Evolutionary conservation across 371 early-diverging fungal genomes (phyloP).

Genomic region (Actinomortierella wolfii): DNA sequence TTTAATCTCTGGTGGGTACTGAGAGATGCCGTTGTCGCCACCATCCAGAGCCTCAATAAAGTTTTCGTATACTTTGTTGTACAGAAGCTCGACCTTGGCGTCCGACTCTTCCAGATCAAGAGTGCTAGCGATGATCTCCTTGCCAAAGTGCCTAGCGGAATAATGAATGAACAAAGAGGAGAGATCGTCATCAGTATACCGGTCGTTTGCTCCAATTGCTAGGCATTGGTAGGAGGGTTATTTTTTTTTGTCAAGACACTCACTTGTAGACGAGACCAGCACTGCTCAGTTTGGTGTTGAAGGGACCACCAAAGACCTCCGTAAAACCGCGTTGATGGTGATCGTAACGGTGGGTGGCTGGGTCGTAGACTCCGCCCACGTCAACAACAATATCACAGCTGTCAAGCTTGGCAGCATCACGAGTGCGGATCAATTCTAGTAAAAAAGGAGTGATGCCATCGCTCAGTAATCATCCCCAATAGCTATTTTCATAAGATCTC

Average conservation of each 20-base stretch:
- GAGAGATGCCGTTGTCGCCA: conserved; percentile 91
- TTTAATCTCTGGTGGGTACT: conserved; percentile 78
- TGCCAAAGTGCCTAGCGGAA: conserved; percentile 78
- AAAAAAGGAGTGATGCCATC: conserved; percentile 33
- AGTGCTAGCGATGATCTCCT: conserved; percentile 71
- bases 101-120: conserved; percentile 60
- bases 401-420: conserved; percentile 81
- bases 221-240: too few relatives aligned
- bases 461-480: too few relatives aligned
- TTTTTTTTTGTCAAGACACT: conserved; percentile 1
- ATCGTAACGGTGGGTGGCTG: conserved; percentile 81
- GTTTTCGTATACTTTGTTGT: conserved; percentile 82
- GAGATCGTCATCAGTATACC: neutral
- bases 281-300: conserved; percentile 87
- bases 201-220: too few relatives aligned
- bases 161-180: neutral
- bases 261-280: conserved; percentile 92
- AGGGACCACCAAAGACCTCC: conserved; percentile 83
- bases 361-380: conserved; percentile 96
- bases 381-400: conserved; percentile 95
- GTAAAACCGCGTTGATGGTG: conserved; percentile 97
- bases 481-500: too few relatives aligned
- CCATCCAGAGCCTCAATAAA: conserved; percentile 82
- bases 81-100: conserved; percentile 65
- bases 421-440: conserved; percentile 78